These are phyloP conservation scores for Magnolia sinica DNA, from an alignment of 164 flowering plant species.

Conservation along the genomic window DNA sequence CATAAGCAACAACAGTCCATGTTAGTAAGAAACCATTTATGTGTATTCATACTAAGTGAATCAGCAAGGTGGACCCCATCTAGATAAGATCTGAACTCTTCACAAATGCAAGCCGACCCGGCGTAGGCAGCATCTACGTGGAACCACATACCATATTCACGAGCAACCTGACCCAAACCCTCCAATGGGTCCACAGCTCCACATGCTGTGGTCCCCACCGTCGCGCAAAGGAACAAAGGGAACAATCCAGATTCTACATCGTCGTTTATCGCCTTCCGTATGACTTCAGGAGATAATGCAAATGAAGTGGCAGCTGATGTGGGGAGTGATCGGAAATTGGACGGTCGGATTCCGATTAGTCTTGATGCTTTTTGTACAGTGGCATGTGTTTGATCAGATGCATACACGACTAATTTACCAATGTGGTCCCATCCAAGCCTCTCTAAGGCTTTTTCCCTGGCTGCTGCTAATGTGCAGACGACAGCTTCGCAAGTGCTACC, in stretches of 20 bases:
- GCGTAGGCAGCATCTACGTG: slow-evolving; percentile 66
- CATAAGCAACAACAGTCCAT: slow-evolving; percentile 61
- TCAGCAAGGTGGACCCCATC: slow-evolving; percentile 42
- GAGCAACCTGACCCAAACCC: slow-evolving; percentile 37
- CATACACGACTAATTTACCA: slow-evolving; percentile 42
- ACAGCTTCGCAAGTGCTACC: slow-evolving; percentile 50
- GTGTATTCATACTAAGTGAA: slow-evolving; percentile 50
- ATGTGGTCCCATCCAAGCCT: slow-evolving; percentile 16
- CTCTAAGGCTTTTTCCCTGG: slow-evolving; percentile 31
- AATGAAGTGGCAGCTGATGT: slow-evolving; percentile 22
- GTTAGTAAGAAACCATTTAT: slow-evolving; percentile 54
- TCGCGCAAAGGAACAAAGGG: slow-evolving; percentile 44
- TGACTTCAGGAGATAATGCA: slow-evolving; percentile 22
- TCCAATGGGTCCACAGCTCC: slow-evolving; percentile 49
- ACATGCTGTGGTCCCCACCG: slow-evolving; percentile 20
- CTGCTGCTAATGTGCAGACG: slow-evolving; percentile 46
- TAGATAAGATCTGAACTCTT: slow-evolving; percentile 47
- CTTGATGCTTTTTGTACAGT: slow-evolving; percentile 37
- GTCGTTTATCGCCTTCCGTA: slow-evolving; percentile 20
- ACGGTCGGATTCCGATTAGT: slow-evolving; percentile 30
- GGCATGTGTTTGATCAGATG: slow-evolving; percentile 61
- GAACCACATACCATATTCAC: slow-evolving; percentile 37
- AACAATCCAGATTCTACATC: slow-evolving; percentile 44
- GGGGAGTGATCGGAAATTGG: slow-evolving; percentile 31
- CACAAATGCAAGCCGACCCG: slow-evolving; percentile 55